Evolutionary conservation across 768 basidiomycete genomes (phyloP).

Genomic region (Auricularia sp.): DNA sequence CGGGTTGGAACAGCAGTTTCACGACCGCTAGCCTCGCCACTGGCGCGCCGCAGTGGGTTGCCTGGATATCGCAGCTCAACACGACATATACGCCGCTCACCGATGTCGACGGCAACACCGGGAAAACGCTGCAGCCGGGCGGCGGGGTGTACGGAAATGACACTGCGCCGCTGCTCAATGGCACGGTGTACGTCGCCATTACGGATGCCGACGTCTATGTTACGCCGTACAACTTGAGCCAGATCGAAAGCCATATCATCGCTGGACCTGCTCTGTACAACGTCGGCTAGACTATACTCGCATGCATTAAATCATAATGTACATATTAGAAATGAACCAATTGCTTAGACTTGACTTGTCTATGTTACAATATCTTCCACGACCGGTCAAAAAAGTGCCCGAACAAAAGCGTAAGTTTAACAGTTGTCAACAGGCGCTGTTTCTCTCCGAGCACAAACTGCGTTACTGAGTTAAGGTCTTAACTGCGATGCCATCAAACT

Average conservation of each 20-base stretch:
- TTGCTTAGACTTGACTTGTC: too few species aligned
- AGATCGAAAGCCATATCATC: slow-evolving; percentile 43
- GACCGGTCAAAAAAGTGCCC: too few species aligned
- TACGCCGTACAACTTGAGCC: slow-evolving; percentile 48
- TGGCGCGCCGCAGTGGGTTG: slow-evolving; percentile 38
- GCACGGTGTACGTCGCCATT: slow-evolving; percentile 46
- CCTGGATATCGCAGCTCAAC: slow-evolving; percentile 55
- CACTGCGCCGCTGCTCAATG: slow-evolving; percentile 38
- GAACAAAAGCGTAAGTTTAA: too few species aligned
- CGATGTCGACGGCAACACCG: slow-evolving; percentile 34
- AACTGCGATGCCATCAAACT: too few species aligned
- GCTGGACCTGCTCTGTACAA: slow-evolving; percentile 46
- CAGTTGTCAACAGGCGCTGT: too few species aligned
- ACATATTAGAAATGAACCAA: too few species aligned
- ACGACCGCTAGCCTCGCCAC: slow-evolving; percentile 37
- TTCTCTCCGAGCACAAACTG: too few species aligned
- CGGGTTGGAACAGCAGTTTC: slow-evolving; percentile 42
- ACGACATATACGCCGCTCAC: slow-evolving; percentile 44
- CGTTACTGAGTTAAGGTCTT: too few species aligned
- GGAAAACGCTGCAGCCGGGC: slow-evolving; percentile 38
- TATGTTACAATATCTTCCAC: too few species aligned
- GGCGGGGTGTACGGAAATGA: slow-evolving; percentile 34
- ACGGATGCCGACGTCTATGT: slow-evolving; percentile 40
- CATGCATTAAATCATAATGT: too few species aligned
- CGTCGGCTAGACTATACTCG: slow-evolving; percentile 25